Base-by-base conservation (phyloP, 768 basidiomycete species). In the Glaciozyma antarctica region DNA sequence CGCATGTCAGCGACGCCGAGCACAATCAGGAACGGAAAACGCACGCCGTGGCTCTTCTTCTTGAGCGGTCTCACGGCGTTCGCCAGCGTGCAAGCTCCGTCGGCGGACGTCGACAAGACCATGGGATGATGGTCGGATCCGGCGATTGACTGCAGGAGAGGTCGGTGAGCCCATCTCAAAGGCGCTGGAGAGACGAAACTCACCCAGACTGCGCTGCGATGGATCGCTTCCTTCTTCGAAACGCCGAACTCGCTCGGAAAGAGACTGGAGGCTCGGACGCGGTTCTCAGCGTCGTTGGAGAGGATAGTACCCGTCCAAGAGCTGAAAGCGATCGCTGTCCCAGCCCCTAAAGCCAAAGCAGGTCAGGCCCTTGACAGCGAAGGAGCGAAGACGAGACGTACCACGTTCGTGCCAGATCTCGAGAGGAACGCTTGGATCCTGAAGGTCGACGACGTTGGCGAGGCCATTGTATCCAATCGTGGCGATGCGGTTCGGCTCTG, bases 61-160 rank as follows among this genome's bases (percentile, higher is more conserved):
- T 68, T 59, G 21, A 66, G 34, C 4, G 66, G 72, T 58, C 58
- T 60, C 15, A 64, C 28, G 3, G 58, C 59, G 24, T 75, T 75
- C 17, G 61, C 34, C 7, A 78, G 16, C 3, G 63, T 52, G 26
- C 74, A 69, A 0, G 84, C 79, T 0, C 94, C 94, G 76, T 98
- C 94, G 1, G 88, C 84, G 9, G 87, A 85, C 9, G 86, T 88
- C 19, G 86, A 82, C 0, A 87, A 88, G 6, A 94, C 77, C 74
- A 91, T 88, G 8, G 90, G 86, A 72, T 97, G 94, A 72, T 86
- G 87, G 54, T 94, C 88, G 0, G 92, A 94, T 1, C 84, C 80
- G 62, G 81, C 79, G 32, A 92, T 75, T 62, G 81, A 83, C 92
- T 93, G 72, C 1, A 5, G 6, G 54, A 38, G 4, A 32, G 8